phyloP scores from a whole-genome alignment of 768 basidiomycete species.

The Pleurotus djamor region DNA sequence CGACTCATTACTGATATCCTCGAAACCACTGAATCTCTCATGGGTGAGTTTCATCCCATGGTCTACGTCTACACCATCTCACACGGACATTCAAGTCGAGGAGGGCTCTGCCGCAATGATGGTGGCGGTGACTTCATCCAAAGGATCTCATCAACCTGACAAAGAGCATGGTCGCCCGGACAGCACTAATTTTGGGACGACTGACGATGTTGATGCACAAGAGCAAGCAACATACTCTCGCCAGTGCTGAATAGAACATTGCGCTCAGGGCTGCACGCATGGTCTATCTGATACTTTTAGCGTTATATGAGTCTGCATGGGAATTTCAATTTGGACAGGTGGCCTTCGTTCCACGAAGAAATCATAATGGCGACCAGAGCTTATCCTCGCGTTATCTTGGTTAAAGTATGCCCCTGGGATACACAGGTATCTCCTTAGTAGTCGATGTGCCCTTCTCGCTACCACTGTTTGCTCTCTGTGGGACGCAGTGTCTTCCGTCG shows the following conservation, averaged over 20 bases:
- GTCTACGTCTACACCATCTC: not conserved
- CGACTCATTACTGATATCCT: slow-evolving; percentile 50
- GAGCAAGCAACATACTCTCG: slow-evolving; percentile 34
- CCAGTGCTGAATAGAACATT: slow-evolving; percentile 28
- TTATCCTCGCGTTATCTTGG: no score
- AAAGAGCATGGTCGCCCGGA: slow-evolving; percentile 38
- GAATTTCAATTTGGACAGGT: no score
- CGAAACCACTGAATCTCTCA: slow-evolving; percentile 42
- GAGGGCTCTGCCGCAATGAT: slow-evolving; percentile 23
- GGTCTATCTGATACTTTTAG: no score
- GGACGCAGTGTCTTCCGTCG: no score
- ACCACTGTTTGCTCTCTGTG: no score
- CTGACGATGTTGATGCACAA: slow-evolving; percentile 13
- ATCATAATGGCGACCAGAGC: no score
- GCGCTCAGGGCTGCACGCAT: not conserved
- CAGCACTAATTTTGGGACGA: slow-evolving; percentile 35
- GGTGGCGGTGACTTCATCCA: slow-evolving; percentile 14
- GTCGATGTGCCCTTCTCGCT: no score
- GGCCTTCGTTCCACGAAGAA: no score
- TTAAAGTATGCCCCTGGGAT: no score
- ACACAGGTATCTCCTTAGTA: no score
- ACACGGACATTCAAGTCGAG: slow-evolving; percentile 6
- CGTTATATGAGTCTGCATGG: no score
- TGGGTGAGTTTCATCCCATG: slow-evolving; percentile 30
- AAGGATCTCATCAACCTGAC: slow-evolving; percentile 31